phyloP scores from a whole-genome alignment of 2,329 filamentous ascomycete genomes.

The Verticillium nonalfalfae region DNA sequence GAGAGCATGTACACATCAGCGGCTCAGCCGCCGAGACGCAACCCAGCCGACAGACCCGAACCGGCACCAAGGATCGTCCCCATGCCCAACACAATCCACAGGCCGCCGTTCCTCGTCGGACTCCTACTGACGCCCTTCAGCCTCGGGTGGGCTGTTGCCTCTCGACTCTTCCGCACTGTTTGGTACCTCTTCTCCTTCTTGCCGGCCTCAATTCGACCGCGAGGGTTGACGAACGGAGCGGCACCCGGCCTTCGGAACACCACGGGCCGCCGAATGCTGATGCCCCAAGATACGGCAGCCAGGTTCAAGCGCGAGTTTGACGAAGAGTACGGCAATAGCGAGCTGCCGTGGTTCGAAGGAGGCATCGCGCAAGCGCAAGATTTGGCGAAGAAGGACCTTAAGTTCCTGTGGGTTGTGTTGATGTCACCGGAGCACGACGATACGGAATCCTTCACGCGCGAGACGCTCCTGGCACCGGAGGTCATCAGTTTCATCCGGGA shows the following conservation, averaged over 20 bases:
- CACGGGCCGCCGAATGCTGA: slow-evolving; percentile 66
- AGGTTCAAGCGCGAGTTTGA: slow-evolving; percentile 91
- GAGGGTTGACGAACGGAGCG: slow-evolving; percentile 47
- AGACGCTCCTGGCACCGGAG: slow-evolving; percentile 73
- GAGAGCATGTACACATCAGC: slow-evolving; percentile 41
- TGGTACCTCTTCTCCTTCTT: slow-evolving; percentile 77
- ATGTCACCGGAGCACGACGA: slow-evolving; percentile 94
- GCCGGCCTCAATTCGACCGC: slow-evolving; percentile 56
- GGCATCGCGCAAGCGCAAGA: slow-evolving; percentile 92
- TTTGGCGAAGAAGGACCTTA: slow-evolving; percentile 80
- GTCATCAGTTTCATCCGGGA: slow-evolving; percentile 70
- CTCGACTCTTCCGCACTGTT: slow-evolving; percentile 64
- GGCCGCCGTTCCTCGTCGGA: slow-evolving; percentile 68
- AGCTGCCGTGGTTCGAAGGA: slow-evolving; percentile 74
- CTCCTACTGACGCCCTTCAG: slow-evolving; percentile 78
- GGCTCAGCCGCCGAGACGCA: slow-evolving; percentile 14
- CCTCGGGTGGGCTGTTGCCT: slow-evolving; percentile 66
- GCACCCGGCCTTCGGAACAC: slow-evolving; percentile 50
- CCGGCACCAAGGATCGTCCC: slow-evolving; percentile 82
- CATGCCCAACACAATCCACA: slow-evolving; percentile 60
- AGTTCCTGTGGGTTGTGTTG: slow-evolving; percentile 83
- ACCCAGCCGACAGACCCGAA: slow-evolving; percentile 38
- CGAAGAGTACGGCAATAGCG: slow-evolving; percentile 75
- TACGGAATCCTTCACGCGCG: slow-evolving; percentile 70
- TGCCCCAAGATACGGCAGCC: slow-evolving; percentile 80